Percentiles rank a stretch among this genome's conserved stretches.
phyloP scores from a whole-genome alignment of 768 basidiomycete genomes.

The Kwoniella heveanensis region DNA sequence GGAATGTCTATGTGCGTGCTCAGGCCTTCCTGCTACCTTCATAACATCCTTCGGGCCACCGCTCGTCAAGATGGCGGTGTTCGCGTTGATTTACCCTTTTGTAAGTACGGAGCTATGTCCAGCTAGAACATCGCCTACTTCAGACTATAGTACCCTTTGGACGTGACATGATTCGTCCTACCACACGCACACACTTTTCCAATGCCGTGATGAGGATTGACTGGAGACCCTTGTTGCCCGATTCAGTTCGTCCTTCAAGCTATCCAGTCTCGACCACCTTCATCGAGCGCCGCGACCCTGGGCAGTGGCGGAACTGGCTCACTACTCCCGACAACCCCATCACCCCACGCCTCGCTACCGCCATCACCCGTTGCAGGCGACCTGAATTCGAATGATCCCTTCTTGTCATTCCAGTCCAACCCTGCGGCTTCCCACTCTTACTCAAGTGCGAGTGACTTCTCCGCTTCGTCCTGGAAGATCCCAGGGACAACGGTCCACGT shows the following conservation, averaged over 20 bases:
- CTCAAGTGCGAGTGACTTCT: too few species aligned
- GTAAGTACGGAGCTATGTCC: constrained; percentile 30
- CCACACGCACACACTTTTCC: too few species aligned
- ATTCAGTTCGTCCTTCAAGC: constrained; percentile 52
- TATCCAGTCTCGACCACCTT: constrained; percentile 45
- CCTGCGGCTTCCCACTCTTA: not conserved
- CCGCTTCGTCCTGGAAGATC: not conserved
- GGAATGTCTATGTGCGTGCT: too few species aligned
- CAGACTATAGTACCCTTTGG: too few species aligned
- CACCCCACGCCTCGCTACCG: constrained; percentile 36
- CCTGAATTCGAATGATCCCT: constrained; percentile 25
- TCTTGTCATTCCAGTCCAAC: constrained; percentile 23
- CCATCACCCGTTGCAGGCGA: constrained; percentile 26
- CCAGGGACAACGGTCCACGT: not conserved
- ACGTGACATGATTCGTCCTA: too few species aligned
- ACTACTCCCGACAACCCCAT: constrained; percentile 37
- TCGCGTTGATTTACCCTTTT: constrained; percentile 53
- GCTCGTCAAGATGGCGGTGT: constrained; percentile 51
- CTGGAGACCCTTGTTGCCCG: too few species aligned
- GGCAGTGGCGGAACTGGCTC: not conserved
- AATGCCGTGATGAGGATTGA: too few species aligned
- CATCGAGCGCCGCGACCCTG: constrained; percentile 3
- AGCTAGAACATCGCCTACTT: too few species aligned
- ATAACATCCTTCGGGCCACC: constrained; percentile 48
- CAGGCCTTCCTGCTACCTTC: constrained; percentile 45